Evolutionary conservation across 768 basidiomycete genomes (phyloP), one percentile per base, ranked within the genome.

Genomic region (Pleurotus djamor): DNA sequence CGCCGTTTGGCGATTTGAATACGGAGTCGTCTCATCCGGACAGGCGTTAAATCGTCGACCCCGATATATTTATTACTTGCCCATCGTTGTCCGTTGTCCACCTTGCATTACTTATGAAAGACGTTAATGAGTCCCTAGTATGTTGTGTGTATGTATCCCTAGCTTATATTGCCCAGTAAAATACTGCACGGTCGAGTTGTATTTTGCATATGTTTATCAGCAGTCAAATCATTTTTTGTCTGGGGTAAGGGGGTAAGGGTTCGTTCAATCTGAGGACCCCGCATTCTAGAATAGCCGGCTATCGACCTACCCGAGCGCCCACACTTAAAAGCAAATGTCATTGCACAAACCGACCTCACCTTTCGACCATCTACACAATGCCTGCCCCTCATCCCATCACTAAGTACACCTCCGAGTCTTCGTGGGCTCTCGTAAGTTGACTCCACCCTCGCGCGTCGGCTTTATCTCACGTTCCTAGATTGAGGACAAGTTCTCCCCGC

Each of bases 401-500:
- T 61, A 83, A 88, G 59, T 84, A 89, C 66, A 94, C 91, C 28
- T 93, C 92, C 1, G 81, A 89, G 65, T 85, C 91, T 35, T 91
- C 92, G 64, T 96, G 93, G 93, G 87, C 90, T 48, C 82, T 96
- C 80, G 93, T 94, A 61, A 34, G 82, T 75, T 59, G 21, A 28
- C 21, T 28, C 21, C 21, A 28, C 21, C 21, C 21, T 28, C 21
- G 21, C 21, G 21, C 21, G 21, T 28, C 21, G 21, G 21, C 21
- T 28, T 28, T 28, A 28, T 28, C 21, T 28, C 21, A 28, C 21
- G 21, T 28, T 28, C 28, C 16, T 38, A 94, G 92, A 76, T 96
- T 60, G 91, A 96, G 76, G 89, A 92, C 81, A 95, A 93, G 76
- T 92, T 98, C 82, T 92, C 94, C 5, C 84, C 88, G 5, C 91